phyloP scores from a whole-genome alignment of 306 rosid species.

The Vigna radiata region DNA sequence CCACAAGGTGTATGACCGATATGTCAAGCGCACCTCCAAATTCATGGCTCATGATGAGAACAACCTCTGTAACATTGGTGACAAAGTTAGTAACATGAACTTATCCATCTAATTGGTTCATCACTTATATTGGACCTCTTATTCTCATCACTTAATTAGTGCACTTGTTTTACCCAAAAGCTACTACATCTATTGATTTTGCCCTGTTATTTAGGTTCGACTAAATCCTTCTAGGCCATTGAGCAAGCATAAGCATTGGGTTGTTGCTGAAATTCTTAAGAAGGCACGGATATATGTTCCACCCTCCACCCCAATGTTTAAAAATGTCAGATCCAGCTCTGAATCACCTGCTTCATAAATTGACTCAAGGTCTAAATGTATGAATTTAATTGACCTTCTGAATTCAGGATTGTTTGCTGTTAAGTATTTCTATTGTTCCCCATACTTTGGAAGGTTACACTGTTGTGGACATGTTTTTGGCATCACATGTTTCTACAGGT shows the following conservation, averaged over 20 bases:
- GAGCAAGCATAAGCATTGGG: slow-evolving; percentile 74
- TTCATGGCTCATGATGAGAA: slow-evolving; percentile 84
- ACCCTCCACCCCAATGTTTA: slow-evolving; percentile 36
- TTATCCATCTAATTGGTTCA: background rate
- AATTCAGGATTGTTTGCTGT: background rate
- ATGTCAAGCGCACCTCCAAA: slow-evolving; percentile 78
- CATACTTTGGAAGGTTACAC: background rate
- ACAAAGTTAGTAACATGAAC: slow-evolving; percentile 50
- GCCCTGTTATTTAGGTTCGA: slow-evolving; percentile 51
- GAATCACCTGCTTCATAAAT: slow-evolving; percentile 24
- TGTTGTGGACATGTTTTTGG: background rate
- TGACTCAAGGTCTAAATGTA: background rate
- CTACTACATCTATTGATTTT: background rate
- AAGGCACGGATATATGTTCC: slow-evolving; percentile 68
- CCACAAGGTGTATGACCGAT: slow-evolving; percentile 70
- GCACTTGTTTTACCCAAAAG: background rate
- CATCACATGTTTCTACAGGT: background rate
- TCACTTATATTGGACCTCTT: background rate
- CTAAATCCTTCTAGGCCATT: slow-evolving; percentile 71
- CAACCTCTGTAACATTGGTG: slow-evolving; percentile 70
- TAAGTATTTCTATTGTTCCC: background rate
- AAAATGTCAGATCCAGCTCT: slow-evolving; percentile 13
- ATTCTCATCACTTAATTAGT: background rate
- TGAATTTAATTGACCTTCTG: background rate
- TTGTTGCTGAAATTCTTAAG: slow-evolving; percentile 71